phyloP scores from a whole-genome alignment of 352 stramenopile genomes.

The Pythium plurisporium region DNA sequence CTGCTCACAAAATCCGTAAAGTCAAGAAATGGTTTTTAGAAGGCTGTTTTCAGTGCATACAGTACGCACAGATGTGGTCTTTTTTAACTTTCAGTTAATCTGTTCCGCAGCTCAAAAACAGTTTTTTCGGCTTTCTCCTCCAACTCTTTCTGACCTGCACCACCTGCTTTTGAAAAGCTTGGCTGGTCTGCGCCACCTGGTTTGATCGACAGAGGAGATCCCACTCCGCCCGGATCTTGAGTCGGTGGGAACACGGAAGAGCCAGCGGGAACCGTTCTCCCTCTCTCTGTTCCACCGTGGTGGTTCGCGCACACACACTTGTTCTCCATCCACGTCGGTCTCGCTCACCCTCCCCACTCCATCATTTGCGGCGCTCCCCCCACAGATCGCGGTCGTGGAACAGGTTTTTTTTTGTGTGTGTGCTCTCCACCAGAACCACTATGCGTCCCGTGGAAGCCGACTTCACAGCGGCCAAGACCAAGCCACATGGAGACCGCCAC shows the following conservation, averaged over 20 bases:
- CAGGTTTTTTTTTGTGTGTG: not conserved
- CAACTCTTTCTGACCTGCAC: not conserved
- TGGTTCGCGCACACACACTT: too few relatives aligned
- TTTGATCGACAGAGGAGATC: not conserved
- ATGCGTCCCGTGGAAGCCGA: slow-evolving; percentile 13
- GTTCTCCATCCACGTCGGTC: not conserved
- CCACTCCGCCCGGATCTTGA: slow-evolving; percentile 1
- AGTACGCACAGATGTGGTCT: too few relatives aligned
- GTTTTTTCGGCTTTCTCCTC: not conserved
- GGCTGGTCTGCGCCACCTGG: slow-evolving; percentile 15
- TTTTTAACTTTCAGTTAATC: too few relatives aligned
- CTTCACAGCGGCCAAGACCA: slow-evolving; percentile 6
- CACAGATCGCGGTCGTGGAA: too few relatives aligned
- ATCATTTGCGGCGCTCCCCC: slow-evolving; percentile 3
- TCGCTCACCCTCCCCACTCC: not conserved
- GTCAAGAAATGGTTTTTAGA: too few relatives aligned
- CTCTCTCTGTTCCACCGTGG: slow-evolving; percentile 4
- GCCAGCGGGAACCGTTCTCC: slow-evolving; percentile 6
- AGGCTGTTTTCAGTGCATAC: too few relatives aligned
- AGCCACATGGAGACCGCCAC: slow-evolving; percentile 1
- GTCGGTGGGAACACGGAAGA: not conserved
- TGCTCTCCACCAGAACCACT: not conserved
- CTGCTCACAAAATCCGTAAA: too few relatives aligned
- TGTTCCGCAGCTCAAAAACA: too few relatives aligned
- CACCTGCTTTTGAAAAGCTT: slow-evolving; percentile 6